Evolutionary conservation across 495 filamentous ascomycete species (phyloP).

Genomic region (Letharia lupina): DNA sequence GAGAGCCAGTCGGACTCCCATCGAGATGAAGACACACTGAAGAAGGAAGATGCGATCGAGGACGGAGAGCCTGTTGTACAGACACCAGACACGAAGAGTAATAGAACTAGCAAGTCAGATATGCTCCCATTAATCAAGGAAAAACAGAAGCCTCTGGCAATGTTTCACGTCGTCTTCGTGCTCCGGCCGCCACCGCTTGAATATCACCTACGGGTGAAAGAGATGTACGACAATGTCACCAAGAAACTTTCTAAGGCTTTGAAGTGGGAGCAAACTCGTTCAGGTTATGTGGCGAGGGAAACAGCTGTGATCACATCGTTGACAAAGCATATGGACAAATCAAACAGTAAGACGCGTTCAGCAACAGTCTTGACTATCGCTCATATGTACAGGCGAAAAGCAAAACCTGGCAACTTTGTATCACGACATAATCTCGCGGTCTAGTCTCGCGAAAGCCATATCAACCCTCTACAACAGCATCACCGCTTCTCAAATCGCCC

Average conservation of each 20-base stretch:
- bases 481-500: constrained; percentile 73
- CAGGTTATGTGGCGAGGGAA: constrained; percentile 81
- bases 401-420: constrained; percentile 27
- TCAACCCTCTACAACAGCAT: constrained; percentile 72
- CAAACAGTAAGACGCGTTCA: constrained; percentile 50
- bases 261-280: constrained; percentile 81
- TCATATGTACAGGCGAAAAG: constrained; percentile 16
- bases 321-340: constrained; percentile 68
- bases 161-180: constrained; percentile 96
- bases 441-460: constrained; percentile 76
- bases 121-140: constrained; percentile 41
- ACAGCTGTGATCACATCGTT: constrained; percentile 60
- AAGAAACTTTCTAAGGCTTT: constrained; percentile 84
- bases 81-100: constrained; percentile 31
- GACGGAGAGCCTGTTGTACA: not conserved
- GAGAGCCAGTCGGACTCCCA: constrained; percentile 6
- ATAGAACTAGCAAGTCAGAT: constrained; percentile 29
- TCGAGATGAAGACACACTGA: not conserved
- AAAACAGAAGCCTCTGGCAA: constrained; percentile 61
- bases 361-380: not conserved
- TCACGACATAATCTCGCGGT: constrained; percentile 58
- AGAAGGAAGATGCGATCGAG: constrained; percentile 12
- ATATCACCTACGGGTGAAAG: constrained; percentile 60
- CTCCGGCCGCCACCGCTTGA: constrained; percentile 70
- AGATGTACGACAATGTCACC: constrained; percentile 80